Evolutionary conservation across 805 yeast genomes (phyloP), one percentile per base, ranked within the genome.

Genomic region (Myxozyma lipomycoides): DNA sequence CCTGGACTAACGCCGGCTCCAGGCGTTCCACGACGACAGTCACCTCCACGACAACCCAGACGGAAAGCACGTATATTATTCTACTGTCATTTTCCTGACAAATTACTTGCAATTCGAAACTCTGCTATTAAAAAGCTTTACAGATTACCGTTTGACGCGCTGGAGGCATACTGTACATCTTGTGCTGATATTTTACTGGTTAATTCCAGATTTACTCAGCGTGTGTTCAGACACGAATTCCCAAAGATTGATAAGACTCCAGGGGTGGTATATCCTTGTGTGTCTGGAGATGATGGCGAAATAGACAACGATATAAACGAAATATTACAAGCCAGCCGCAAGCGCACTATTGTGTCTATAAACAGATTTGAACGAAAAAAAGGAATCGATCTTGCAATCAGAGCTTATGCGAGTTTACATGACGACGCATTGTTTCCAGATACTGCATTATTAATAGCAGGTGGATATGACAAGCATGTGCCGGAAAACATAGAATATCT

Each of bases 81-180:
- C 64, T 93, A 93, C 67, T 90, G 98, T 63, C 99, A 93, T 71
- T 91, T 91, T 67, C 98, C 99, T 0, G 99, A 93, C 67, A 84
- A 84, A 63, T 72, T 84, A 43, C 70, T 91, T 39, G 83, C 96
- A 0, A 70, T 72, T 18, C 82, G 83, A 46, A 32, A 44, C 1
- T 71, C 75, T 2, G 24, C 74, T 0, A 24, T 84, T 6, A 83
- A 88, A 61, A 71, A 69, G 52, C 44, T 85, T 0, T 93, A 93
- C 68, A 73, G 99, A 55, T 46, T 76, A 3, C 93, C 96, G 1
- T 91, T 93, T 67, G 96, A 93, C 67, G 59, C 70, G n/a, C 69
- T 85, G 21, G 99, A 93, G 68, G 88, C 86, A 59, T 74, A 84
- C 69, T 77, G 95, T 1, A 88, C 95, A 26, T 74, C 81, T 19